phyloP scores from a whole-genome alignment of 768 basidiomycete species.

The Amanita subjunquillea region DNA sequence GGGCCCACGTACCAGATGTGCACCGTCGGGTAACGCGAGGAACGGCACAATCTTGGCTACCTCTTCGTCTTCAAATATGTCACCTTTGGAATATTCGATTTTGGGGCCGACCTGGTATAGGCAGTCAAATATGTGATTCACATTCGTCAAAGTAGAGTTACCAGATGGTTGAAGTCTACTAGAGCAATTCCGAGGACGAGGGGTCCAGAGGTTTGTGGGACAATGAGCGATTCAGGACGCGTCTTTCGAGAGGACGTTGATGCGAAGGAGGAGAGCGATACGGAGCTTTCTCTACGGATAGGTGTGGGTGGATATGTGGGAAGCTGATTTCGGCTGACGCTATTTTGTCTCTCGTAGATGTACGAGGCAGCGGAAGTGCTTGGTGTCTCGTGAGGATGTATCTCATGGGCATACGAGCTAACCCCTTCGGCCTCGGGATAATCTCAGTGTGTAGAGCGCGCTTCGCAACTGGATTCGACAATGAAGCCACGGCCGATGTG shows the following conservation, averaged over 20 bases:
- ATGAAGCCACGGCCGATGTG: constrained; percentile 3
- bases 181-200: constrained; percentile 80
- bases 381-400: constrained; percentile 33
- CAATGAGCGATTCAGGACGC: constrained; percentile 68
- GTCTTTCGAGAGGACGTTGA: constrained; percentile 61
- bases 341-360: constrained; percentile 28
- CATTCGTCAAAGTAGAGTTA: constrained; percentile 21
- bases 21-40: constrained; percentile 93
- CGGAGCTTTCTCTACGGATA: constrained; percentile 32
- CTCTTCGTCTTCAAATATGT: constrained; percentile 79
- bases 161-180: constrained; percentile 94
- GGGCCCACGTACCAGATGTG: constrained; percentile 64
- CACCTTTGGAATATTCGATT: constrained; percentile 76
- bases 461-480: constrained; percentile 21
- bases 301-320: constrained; percentile 54
- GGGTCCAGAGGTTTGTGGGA: constrained; percentile 47
- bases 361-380: constrained; percentile 43
- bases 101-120: constrained; percentile 75
- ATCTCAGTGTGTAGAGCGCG: constrained; percentile 43
- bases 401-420: constrained; percentile 36
- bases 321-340: constrained; percentile 18
- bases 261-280: constrained; percentile 52
- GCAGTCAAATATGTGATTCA: constrained; percentile 3
- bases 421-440: constrained; percentile 42
- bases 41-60: constrained; percentile 83